These are phyloP conservation scores for Diaporthe ampelina DNA, from an alignment of 2,329 filamentous ascomycete genomes.

Conservation along the genomic window DNA sequence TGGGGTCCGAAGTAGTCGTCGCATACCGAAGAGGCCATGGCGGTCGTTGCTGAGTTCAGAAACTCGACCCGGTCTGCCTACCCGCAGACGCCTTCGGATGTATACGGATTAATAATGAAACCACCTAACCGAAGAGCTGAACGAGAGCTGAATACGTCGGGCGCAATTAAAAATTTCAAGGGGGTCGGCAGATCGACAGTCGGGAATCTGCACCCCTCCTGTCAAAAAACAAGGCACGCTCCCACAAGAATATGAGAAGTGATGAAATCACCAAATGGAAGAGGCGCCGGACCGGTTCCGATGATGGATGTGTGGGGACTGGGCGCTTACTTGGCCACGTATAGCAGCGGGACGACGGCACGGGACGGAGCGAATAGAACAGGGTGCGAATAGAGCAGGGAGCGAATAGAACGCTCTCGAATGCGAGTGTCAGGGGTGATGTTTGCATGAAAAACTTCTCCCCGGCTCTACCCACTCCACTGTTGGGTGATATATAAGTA, in stretches of 20 bases:
- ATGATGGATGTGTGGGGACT: neutral
- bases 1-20: slow-evolving; percentile 14
- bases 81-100: neutral
- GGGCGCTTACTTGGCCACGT: neutral
- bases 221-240: neutral
- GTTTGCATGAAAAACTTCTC: no score
- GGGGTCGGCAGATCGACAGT: neutral
- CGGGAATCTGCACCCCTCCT: neutral
- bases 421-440: no score
- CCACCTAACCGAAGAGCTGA: no score
- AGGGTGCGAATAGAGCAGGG: neutral
- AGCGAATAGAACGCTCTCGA: neutral
- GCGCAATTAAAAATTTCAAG: neutral
- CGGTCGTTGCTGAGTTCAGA: neutral
- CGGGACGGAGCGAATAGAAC: neutral
- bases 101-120: no score
- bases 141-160: neutral
- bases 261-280: no score
- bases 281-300: neutral
- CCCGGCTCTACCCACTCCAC: no score
- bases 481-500: no score
- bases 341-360: neutral
- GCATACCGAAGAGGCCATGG: slow-evolving; percentile 17
- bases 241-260: neutral
- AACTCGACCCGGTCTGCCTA: neutral